These are phyloP conservation scores for Metarhizium sp. DNA, from an alignment of 2,329 filamentous ascomycete genomes.

Conservation along the genomic window DNA sequence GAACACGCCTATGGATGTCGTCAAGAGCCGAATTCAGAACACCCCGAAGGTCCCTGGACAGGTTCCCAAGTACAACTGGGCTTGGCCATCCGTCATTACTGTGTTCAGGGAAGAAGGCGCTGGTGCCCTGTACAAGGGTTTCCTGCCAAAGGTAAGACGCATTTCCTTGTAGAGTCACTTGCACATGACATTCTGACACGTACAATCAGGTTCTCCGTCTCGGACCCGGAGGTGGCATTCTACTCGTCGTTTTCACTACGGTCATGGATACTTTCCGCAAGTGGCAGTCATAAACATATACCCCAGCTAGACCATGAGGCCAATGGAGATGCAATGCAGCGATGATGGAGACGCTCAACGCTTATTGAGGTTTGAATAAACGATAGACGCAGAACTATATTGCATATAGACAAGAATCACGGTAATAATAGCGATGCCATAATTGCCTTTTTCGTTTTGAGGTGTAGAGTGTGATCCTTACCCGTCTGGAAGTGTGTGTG, in stretches of 20 bases:
- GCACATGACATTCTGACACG: slow-evolving; percentile 4
- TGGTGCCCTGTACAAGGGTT: slow-evolving; percentile 89
- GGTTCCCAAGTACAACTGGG: slow-evolving; percentile 97
- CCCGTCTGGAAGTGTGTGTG: too few relatives aligned
- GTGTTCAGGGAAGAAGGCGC: slow-evolving; percentile 93
- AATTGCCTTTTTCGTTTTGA: background rate
- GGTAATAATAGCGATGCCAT: background rate
- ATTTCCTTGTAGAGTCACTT: slow-evolving; percentile 17
- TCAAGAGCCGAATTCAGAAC: slow-evolving; percentile 98
- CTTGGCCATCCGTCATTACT: slow-evolving; percentile 75
- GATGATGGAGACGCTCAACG: background rate
- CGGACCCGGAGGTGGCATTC: slow-evolving; percentile 52
- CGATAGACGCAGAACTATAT: background rate
- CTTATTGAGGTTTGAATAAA: background rate
- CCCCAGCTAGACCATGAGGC: background rate
- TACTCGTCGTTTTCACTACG: slow-evolving; percentile 78
- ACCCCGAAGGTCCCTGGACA: slow-evolving; percentile 72
- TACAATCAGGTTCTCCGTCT: slow-evolving; percentile 33
- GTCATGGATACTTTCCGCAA: slow-evolving; percentile 89
- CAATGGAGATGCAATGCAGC: background rate
- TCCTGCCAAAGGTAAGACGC: slow-evolving; percentile 86
- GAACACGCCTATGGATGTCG: slow-evolving; percentile 94
- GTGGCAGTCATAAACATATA: slow-evolving; percentile 18
- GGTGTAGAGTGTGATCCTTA: background rate
- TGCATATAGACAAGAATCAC: slow-evolving; percentile 1